These are phyloP conservation scores for Aureobasidium pullulans DNA, from an alignment of 2,329 filamentous ascomycete species.

Conservation along the genomic window DNA sequence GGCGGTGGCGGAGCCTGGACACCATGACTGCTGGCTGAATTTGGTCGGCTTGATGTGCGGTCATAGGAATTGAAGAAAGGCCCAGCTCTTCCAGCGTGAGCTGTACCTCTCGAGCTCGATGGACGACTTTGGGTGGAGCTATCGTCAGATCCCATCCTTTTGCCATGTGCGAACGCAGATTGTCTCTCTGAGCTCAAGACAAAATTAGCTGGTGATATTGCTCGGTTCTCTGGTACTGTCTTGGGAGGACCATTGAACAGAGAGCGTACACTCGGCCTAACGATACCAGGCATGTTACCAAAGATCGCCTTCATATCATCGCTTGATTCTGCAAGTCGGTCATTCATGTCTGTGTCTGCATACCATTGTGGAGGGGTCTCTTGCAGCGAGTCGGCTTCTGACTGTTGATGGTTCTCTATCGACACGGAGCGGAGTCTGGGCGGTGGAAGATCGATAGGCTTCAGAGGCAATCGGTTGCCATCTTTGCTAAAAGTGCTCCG, in stretches of 20 bases:
- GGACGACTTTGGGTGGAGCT: neutral
- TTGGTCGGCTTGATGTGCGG: slow-evolving; percentile 20
- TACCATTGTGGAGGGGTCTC: slow-evolving; percentile 10
- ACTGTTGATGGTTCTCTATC: neutral
- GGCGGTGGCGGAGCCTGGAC: slow-evolving; percentile 51
- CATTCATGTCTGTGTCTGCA: slow-evolving; percentile 23
- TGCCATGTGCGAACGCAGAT: neutral
- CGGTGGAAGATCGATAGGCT: slow-evolving; percentile 1
- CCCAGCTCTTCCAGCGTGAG: neutral
- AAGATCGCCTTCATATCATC: slow-evolving; percentile 23
- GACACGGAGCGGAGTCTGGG: neutral
- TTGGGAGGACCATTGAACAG: slow-evolving; percentile 23
- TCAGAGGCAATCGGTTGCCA: slow-evolving; percentile 6
- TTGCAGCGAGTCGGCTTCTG: neutral
- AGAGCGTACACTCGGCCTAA: neutral
- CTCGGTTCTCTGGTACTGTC: slow-evolving; percentile 28
- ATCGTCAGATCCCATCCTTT: neutral
- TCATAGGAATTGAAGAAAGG: slow-evolving; percentile 1
- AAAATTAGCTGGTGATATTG: slow-evolving; percentile 26
- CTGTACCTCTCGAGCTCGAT: neutral
- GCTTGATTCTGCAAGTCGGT: slow-evolving; percentile 17
- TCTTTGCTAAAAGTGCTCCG: slow-evolving; percentile 12
- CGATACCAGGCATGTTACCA: slow-evolving; percentile 20
- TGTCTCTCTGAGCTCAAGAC: neutral
- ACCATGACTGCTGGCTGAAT: slow-evolving; percentile 48